A percentile compares a stretch with the other conserved stretches of the same genome.
phyloP scores from a whole-genome alignment of 805 yeast species.

The Teunomyces kruisii region DNA sequence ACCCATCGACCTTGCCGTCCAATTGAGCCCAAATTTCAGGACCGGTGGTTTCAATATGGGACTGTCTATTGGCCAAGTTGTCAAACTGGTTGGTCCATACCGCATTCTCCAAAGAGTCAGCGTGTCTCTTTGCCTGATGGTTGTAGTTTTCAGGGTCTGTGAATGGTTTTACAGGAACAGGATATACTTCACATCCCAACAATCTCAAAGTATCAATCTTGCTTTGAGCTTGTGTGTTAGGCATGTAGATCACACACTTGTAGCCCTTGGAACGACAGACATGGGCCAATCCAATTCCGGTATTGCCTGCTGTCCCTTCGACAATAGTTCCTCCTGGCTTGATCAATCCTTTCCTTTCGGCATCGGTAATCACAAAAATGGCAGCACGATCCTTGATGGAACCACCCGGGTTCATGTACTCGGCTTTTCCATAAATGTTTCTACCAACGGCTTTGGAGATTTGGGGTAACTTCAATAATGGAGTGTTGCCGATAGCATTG shows the following conservation, averaged over 20 bases:
- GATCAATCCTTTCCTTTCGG: slow-evolving; percentile 65
- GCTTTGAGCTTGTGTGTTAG: slow-evolving; percentile 80
- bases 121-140: slow-evolving; percentile 84
- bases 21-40: slow-evolving; percentile 91
- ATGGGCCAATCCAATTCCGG: slow-evolving; percentile 89
- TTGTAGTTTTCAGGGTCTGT: slow-evolving; percentile 83
- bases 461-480: slow-evolving; percentile 61
- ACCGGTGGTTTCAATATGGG: slow-evolving; percentile 87
- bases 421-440: slow-evolving; percentile 86
- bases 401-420: slow-evolving; percentile 92
- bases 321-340: slow-evolving; percentile 82
- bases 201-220: slow-evolving; percentile 73
- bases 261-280: slow-evolving; percentile 81
- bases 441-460: slow-evolving; percentile 62
- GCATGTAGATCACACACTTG: slow-evolving; percentile 85
- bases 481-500: slow-evolving; percentile 93
- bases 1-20: slow-evolving; percentile 74
- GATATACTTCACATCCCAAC: slow-evolving; percentile 83
- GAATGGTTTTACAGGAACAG: slow-evolving; percentile 85
- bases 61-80: slow-evolving; percentile 81
- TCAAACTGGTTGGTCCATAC: slow-evolving; percentile 95
- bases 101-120: slow-evolving; percentile 71
- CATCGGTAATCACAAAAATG: slow-evolving; percentile 69
- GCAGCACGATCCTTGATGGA: slow-evolving; percentile 93
- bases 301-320: slow-evolving; percentile 94